Base-by-base conservation (phyloP, 2,329 filamentous ascomycete genomes). In the Pseudogymnoascus sp. region DNA sequence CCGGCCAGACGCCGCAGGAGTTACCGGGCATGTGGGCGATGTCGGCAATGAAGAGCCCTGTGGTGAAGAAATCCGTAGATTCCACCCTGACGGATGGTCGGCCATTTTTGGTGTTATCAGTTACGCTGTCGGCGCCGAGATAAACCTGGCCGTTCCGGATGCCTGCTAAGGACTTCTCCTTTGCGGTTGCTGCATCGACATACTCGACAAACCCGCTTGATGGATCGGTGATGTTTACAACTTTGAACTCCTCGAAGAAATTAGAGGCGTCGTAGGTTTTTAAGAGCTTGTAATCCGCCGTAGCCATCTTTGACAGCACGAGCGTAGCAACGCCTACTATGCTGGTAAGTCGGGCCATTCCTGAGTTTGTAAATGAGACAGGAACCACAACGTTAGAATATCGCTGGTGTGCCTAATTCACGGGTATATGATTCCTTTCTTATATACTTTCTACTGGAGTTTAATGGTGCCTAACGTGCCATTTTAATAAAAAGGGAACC, bases 31-130 rank as follows among this genome's bases (percentile, higher is more conserved):
- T 85, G 66, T 86, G 83, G 11, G 72, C 75, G 14, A 86, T 73
- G 68, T 87, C 84, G 55, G 83, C 72, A 35, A 87, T 78, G 66
- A 87, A 78, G 37, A 87, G 77, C 6, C 80, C 83, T 64, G 80
- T 76, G 26, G 75, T 77, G 72, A 83, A 87, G 49, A 75, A 73
- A 35, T 78, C 77, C 58, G 78, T 83, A 67, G 81, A 83, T 11
- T 78, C 76, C 19, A 95, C 76, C 14, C 91, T 87, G 10, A 73
- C 69, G 14, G 69, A 71, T 62, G 70, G 69, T 3, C 71, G 68
- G 29, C 71, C 70, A 6, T 68, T 64, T 1, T 67, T 69, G 16
- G 69, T 43, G 60, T 61, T 21, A 80, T 84, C 85, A 0, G 78
- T 83, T 2, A 79, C 79, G 1, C 68, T 65, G 2, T 78, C 80